A percentile compares a stretch with the other conserved stretches of the same genome.
phyloP scores from a whole-genome alignment of 768 basidiomycete species.

The Mycena rebaudengoi region DNA sequence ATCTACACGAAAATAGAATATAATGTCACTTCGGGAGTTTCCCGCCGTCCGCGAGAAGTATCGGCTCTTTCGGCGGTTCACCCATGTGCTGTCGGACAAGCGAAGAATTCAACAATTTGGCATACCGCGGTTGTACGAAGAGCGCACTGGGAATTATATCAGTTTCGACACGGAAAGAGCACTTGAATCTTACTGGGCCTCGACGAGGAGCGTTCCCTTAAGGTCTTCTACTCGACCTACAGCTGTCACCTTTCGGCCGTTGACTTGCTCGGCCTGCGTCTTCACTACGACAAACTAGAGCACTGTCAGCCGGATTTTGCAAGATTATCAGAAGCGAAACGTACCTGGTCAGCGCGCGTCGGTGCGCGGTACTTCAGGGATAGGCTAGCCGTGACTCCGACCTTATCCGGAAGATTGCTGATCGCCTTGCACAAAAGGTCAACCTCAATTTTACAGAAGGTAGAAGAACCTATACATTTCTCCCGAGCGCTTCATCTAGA shows the following conservation, averaged over 20 bases:
- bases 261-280: conserved; percentile 67
- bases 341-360: conserved; percentile 86
- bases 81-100: conserved; percentile 74
- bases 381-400: conserved; percentile 93
- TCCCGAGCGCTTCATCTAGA: conserved; percentile 83
- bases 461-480: conserved; percentile 65
- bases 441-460: conserved; percentile 1
- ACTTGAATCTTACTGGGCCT: conserved; percentile 71
- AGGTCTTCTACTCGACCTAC: conserved; percentile 79
- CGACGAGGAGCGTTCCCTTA: conserved; percentile 82
- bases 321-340: conserved; percentile 10
- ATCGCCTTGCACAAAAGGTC: conserved; percentile 65
- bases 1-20: no score
- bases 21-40: conserved; percentile 10
- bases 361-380: conserved; percentile 86
- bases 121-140: conserved; percentile 92
- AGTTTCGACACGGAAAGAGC: not conserved
- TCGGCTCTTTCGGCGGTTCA: conserved; percentile 43
- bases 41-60: not conserved
- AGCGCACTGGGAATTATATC: conserved; percentile 57
- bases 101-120: conserved; percentile 72
- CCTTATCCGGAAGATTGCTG: conserved; percentile 83
- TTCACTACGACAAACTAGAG: conserved; percentile 92
- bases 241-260: conserved; percentile 83
- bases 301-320: conserved; percentile 1